phyloP scores from a whole-genome alignment of 2,329 filamentous ascomycete genomes.

The Calonectria hawksworthii region DNA sequence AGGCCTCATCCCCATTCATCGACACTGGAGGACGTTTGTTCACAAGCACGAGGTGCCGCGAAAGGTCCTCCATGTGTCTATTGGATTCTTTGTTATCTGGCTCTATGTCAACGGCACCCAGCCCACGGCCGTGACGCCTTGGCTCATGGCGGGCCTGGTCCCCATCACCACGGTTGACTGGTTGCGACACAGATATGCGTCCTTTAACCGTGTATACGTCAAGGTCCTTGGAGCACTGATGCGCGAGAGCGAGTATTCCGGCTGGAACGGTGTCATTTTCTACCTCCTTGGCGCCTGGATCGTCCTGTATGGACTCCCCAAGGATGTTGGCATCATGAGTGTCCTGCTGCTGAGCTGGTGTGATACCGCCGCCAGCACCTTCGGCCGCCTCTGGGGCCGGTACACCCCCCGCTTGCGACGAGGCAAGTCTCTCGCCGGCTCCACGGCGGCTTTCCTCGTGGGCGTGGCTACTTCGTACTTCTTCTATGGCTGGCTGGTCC shows the following conservation, averaged over 20 bases:
- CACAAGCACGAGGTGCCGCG: slow-evolving; percentile 98
- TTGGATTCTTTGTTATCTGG: slow-evolving; percentile 92
- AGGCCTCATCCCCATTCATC: slow-evolving; percentile 94
- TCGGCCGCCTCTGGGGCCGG: slow-evolving; percentile 89
- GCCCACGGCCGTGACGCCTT: slow-evolving; percentile 83
- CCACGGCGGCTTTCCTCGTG: slow-evolving; percentile 83
- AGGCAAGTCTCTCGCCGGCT: slow-evolving; percentile 94
- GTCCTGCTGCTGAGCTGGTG: slow-evolving; percentile 96
- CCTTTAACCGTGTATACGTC: slow-evolving; percentile 91
- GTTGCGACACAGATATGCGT: slow-evolving; percentile 84
- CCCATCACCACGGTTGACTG: slow-evolving; percentile 88
- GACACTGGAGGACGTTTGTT: slow-evolving; percentile 90
- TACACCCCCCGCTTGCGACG: slow-evolving; percentile 88
- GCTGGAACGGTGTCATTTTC: slow-evolving; percentile 97
- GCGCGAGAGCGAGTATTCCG: slow-evolving; percentile 94
- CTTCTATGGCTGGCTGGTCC: slow-evolving; percentile 92
- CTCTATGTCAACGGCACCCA: slow-evolving; percentile 87
- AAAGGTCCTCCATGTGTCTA: slow-evolving; percentile 94
- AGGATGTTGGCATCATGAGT: slow-evolving; percentile 91
- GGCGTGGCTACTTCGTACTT: slow-evolving; percentile 86
- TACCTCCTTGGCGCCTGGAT: slow-evolving; percentile 93
- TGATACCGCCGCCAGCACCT: slow-evolving; percentile 95
- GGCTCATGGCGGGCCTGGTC: slow-evolving; percentile 83
- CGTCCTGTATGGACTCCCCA: slow-evolving; percentile 89
- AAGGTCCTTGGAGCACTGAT: slow-evolving; percentile 88